Conservation (phyloP, 2,329 filamentous ascomycete species). For the Delphinella strobiligena region DNA sequence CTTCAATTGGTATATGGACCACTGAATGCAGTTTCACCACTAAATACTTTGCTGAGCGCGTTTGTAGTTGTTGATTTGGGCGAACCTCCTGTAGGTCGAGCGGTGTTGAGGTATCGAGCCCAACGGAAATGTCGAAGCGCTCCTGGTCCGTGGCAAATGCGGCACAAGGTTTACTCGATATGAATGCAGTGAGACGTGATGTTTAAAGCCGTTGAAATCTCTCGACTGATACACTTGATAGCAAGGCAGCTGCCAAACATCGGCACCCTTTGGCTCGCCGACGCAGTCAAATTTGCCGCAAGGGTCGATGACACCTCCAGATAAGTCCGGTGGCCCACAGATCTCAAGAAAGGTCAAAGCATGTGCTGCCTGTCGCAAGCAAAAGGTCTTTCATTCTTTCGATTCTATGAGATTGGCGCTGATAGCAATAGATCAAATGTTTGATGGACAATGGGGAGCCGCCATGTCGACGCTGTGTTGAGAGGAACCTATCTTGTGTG, state of each 20-base stretch:
- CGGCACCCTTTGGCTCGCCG: constrained; percentile 4
- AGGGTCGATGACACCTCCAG: constrained; percentile 2
- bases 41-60: not conserved
- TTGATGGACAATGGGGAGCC: constrained; percentile 38
- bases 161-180: constrained; percentile 7
- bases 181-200: constrained; percentile 4
- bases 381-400: constrained; percentile 24
- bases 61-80: too few species aligned
- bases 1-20: not conserved
- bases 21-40: not conserved
- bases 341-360: constrained; percentile 18
- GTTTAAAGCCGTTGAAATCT: not conserved
- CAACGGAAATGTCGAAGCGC: constrained; percentile 6
- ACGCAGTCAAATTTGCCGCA: constrained; percentile 1
- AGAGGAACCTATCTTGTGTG: constrained; percentile 38
- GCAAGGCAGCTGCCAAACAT: constrained; percentile 2
- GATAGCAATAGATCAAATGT: constrained; percentile 41
- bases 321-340: constrained; percentile 2
- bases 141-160: constrained; percentile 8
- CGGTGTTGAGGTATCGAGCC: not conserved
- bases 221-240: not conserved
- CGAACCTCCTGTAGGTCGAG: too few species aligned
- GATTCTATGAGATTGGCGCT: not conserved
- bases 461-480: constrained; percentile 37
- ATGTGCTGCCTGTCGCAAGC: constrained; percentile 41